These are phyloP conservation scores for Berkeleyomyces basicola DNA, from an alignment of 2,329 filamentous ascomycete species.

Conservation along the genomic window DNA sequence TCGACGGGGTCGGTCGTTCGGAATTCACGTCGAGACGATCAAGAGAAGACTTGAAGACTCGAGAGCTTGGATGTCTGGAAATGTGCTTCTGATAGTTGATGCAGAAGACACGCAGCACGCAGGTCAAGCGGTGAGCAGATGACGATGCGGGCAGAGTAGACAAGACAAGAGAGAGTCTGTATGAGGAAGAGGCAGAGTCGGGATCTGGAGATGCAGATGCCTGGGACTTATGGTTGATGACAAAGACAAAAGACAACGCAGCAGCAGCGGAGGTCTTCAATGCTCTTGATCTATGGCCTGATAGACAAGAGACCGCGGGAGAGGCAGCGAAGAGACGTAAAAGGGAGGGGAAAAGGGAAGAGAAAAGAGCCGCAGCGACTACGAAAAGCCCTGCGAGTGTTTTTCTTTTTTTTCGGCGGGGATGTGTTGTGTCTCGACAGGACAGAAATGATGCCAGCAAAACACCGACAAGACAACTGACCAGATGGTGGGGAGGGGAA, in stretches of 20 bases:
- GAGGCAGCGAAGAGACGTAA: not conserved
- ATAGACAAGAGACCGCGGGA: constrained; percentile 12
- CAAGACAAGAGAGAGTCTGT: not conserved
- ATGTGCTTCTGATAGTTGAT: no score
- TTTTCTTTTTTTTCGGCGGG: constrained; percentile 9
- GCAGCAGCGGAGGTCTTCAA: constrained; percentile 1
- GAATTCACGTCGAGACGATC: no score
- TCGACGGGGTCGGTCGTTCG: no score
- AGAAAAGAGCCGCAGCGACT: constrained; percentile 9
- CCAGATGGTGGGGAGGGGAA: constrained; percentile 11
- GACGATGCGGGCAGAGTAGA: no score
- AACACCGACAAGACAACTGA: constrained; percentile 15
- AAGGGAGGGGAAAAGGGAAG: not conserved
- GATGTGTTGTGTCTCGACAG: constrained; percentile 13
- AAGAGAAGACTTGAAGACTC: no score
- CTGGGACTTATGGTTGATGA: constrained; percentile 1
- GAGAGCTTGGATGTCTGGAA: no score
- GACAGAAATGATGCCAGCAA: constrained; percentile 14
- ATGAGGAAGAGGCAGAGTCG: not conserved
- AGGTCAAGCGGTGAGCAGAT: not conserved
- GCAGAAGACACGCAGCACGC: not conserved
- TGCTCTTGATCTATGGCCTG: constrained; percentile 13
- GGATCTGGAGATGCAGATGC: not conserved
- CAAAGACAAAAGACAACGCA: constrained; percentile 6
- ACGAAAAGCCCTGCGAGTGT: constrained; percentile 7